Evolutionary conservation across 768 basidiomycete genomes (phyloP).

Genomic region (Gloeostereum incarnatum): DNA sequence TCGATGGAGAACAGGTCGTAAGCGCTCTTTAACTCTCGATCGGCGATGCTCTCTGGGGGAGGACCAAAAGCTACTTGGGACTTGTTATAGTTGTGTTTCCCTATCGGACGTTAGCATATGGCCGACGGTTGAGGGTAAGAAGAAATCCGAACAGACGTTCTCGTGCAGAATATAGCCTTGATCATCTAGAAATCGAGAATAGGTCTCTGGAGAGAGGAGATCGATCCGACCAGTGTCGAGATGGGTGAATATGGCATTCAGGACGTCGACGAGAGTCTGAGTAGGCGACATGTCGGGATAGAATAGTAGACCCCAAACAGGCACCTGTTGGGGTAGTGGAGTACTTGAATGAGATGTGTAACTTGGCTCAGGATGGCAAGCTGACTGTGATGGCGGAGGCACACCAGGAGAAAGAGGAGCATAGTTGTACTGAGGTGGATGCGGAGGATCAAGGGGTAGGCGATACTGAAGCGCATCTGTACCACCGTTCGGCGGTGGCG

Average conservation of each 20-base stretch:
- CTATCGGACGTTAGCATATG: background rate
- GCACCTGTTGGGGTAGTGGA: too few species aligned
- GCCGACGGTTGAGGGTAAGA: background rate
- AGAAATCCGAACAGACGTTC: constrained; percentile 6
- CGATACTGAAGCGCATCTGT: too few species aligned
- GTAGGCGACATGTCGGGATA: constrained; percentile 3
- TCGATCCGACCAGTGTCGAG: constrained; percentile 7
- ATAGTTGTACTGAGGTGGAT: too few species aligned
- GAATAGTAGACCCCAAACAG: constrained; percentile 9
- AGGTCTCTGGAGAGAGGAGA: constrained; percentile 8
- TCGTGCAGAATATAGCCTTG: constrained; percentile 7
- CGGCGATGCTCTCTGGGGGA: constrained; percentile 9
- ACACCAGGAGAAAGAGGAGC: too few species aligned
- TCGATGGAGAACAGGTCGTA: constrained; percentile 10
- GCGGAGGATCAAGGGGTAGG: too few species aligned
- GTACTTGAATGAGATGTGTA: too few species aligned
- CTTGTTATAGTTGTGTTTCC: constrained; percentile 4
- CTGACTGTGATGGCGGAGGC: too few species aligned
- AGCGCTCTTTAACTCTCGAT: constrained; percentile 7
- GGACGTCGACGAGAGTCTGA: constrained; percentile 1
- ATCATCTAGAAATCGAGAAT: constrained; percentile 9
- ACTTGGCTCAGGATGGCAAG: too few species aligned
- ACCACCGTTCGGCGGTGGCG: background rate
- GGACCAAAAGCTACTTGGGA: constrained; percentile 3
- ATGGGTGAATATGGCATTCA: constrained; percentile 9